A percentile compares a stretch with the other conserved stretches of the same genome.
Evolutionary conservation across 805 yeast species (phyloP).

Genomic region (Suhomyces tanzawaensis): DNA sequence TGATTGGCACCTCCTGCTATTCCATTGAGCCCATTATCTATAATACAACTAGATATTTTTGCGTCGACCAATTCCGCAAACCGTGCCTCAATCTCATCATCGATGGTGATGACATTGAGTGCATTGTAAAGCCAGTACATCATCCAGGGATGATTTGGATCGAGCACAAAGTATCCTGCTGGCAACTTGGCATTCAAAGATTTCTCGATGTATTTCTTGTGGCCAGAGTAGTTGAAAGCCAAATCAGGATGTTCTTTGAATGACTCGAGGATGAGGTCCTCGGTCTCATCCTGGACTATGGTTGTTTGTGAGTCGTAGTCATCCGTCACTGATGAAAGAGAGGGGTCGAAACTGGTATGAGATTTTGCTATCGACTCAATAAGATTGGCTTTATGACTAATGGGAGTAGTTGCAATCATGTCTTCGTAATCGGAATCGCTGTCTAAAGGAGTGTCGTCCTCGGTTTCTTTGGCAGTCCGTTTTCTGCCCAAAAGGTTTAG

Average conservation of each 20-base stretch:
- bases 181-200: constrained; percentile 49
- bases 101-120: constrained; percentile 14
- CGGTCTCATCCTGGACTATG: constrained; percentile 9
- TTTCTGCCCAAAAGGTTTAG: constrained; percentile 18
- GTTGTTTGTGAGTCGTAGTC: constrained; percentile 13
- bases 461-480: constrained; percentile 6
- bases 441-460: not conserved
- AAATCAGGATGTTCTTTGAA: constrained; percentile 6
- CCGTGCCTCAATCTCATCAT: constrained; percentile 29
- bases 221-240: constrained; percentile 26
- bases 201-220: constrained; percentile 42
- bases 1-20: constrained; percentile 87
- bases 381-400: constrained; percentile 1
- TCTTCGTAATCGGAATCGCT: constrained; percentile 19
- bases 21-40: constrained; percentile 47
- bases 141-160: constrained; percentile 93
- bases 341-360: constrained; percentile 8
- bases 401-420: constrained; percentile 10
- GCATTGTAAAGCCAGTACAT: constrained; percentile 77
- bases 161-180: constrained; percentile 51
- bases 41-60: constrained; percentile 26
- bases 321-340: constrained; percentile 5
- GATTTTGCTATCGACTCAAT: constrained; percentile 2
- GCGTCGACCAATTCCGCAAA: constrained; percentile 11
- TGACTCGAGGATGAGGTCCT: constrained; percentile 8